Evolutionary conservation across 2,329 filamentous ascomycete species (phyloP).

Genomic region (Chaetothyriales sp.): DNA sequence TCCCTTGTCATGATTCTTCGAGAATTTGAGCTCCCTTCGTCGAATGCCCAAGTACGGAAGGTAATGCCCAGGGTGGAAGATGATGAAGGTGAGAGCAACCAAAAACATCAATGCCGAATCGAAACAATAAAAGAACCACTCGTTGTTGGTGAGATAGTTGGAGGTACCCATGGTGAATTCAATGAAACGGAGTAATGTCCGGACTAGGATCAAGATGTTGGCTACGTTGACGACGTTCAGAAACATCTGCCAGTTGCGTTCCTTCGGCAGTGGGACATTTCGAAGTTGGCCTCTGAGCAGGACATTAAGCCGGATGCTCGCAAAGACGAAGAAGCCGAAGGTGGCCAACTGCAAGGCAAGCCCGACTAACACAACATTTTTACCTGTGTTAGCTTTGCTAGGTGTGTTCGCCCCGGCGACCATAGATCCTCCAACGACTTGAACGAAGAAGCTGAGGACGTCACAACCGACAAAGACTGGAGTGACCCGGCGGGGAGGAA

Average conservation of each 20-base stretch:
- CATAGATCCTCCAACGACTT: conserved; percentile 28
- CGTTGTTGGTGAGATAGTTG: conserved; percentile 11
- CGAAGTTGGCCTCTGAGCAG: conserved; percentile 1
- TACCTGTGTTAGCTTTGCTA: conserved; percentile 19
- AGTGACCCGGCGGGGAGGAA: conserved; percentile 27
- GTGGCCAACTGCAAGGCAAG: conserved; percentile 40
- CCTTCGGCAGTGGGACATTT: not conserved
- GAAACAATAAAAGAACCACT: conserved; percentile 13
- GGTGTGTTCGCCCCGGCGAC: conserved; percentile 20
- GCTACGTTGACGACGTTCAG: conserved; percentile 10
- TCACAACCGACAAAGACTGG: conserved; percentile 32
- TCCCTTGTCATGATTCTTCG: conserved; percentile 8
- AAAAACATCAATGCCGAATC: conserved; percentile 9
- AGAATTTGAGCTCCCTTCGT: conserved; percentile 8
- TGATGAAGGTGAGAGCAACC: conserved; percentile 7
- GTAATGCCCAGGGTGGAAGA: conserved; percentile 11
- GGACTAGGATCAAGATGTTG: conserved; percentile 9
- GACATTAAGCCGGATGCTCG: conserved; percentile 24
- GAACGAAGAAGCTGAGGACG: conserved; percentile 33
- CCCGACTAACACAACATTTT: conserved; percentile 32
- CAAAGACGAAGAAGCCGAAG: conserved; percentile 35
- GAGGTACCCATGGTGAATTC: conserved; percentile 8
- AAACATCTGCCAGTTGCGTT: conserved; percentile 7
- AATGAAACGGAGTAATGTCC: conserved; percentile 8
- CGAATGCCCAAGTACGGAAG: conserved; percentile 10